Base-by-base conservation (phyloP, 2,329 filamentous ascomycete species). In the Sporothrix inflata region DNA sequence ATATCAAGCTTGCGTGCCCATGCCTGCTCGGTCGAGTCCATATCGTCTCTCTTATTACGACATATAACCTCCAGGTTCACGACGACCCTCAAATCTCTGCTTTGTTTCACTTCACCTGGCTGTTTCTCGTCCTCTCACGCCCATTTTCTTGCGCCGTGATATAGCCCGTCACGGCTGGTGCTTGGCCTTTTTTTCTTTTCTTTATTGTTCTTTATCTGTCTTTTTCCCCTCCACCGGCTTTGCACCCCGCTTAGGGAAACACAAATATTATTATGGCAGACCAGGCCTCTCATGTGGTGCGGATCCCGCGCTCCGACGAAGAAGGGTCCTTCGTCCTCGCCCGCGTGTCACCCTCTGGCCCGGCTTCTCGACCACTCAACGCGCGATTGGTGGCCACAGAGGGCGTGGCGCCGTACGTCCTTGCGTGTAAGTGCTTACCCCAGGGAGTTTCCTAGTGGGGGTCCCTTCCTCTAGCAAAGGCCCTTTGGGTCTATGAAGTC, bases 311-410 rank as follows among this genome's bases (percentile, higher is more conserved):
- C 75, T 86, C 85, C 55, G 86, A 87, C 72, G 81, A 82, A 72
- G 82, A 85, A 61, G 82, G 83, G 63, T 80, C 83, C 19, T 89
- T 86, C 75, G 85, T 93, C 40, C 84, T 94, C 27, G 78, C 92
- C 21, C 85, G 92, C 76, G 86, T 90, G 72, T 83, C 83, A 1
- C 81, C 86, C 27, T 85, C 80, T 71, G 83, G 82, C 49, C 30
- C 73, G 55, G 71, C 75, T 19, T 81, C 83, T 47, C 84, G 84
- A 72, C 84, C 85, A 1, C 82, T 94, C 40, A 90, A 93, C 79
- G 80, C 92, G 63, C 89, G 89, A 78, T 80, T 94, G 40, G 84
- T 91, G 45, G 91, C 87, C 45, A 93, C 91, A 40, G 91, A 94
- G 77, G 88, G 89, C 71, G 85, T 87, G 71, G 85, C 84, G 65